Evolutionary conservation across 2,329 filamentous ascomycete species (phyloP).

Genomic region (Pseudopithomyces maydicus): DNA sequence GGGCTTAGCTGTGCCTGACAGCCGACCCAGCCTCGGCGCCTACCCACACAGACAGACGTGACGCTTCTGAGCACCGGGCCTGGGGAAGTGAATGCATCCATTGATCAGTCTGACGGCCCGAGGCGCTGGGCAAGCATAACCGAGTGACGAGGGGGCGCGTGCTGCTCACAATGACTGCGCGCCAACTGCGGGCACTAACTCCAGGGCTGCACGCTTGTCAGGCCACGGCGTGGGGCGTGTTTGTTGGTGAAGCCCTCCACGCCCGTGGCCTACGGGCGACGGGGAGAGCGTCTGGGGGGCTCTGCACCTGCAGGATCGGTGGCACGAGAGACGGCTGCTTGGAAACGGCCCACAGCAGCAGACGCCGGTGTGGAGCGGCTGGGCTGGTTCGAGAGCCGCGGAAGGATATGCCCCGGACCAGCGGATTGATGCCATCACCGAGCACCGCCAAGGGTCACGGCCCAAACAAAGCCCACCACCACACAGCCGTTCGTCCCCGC

Average conservation of each 20-base stretch:
- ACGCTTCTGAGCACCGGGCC: not conserved
- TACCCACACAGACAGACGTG: no score
- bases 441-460: constrained; percentile 12
- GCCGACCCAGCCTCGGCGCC: no score
- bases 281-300: no score
- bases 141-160: not conserved
- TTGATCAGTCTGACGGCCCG: not conserved
- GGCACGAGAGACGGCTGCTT: not conserved
- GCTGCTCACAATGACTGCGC: not conserved
- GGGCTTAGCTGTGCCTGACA: no score
- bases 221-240: not conserved
- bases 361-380: not conserved
- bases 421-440: constrained; percentile 13
- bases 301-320: not conserved
- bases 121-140: not conserved
- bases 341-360: not conserved
- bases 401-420: constrained; percentile 15
- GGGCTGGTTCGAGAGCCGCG: constrained; percentile 5
- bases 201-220: not conserved
- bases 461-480: constrained; percentile 32
- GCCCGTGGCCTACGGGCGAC: no score
- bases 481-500: constrained; percentile 27
- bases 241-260: not conserved
- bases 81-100: not conserved
- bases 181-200: not conserved